These are phyloP conservation scores for Fraxinus americana DNA, from an alignment of 257 asterid genomes.

Conservation along the genomic window DNA sequence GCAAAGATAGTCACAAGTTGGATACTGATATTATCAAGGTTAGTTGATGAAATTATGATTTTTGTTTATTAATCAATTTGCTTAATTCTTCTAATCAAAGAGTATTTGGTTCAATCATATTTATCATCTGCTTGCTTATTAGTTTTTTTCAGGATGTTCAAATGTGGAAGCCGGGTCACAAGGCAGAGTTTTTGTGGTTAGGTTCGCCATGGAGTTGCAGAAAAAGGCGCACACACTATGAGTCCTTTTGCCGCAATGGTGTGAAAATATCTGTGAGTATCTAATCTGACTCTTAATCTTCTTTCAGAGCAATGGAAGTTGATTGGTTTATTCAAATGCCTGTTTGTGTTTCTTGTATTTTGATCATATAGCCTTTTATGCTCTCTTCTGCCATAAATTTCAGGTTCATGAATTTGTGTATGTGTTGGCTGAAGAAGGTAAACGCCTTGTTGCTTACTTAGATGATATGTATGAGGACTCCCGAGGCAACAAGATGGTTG, in stretches of 20 bases:
- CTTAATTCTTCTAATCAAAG: too few species aligned
- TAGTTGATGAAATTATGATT: too few species aligned
- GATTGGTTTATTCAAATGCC: background rate
- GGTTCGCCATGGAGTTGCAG: conserved; percentile 75
- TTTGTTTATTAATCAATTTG: too few species aligned
- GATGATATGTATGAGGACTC: conserved; percentile 85
- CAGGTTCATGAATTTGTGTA: conserved; percentile 80
- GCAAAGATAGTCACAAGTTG: conserved; percentile 7
- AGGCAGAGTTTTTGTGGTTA: conserved; percentile 53
- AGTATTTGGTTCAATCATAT: too few species aligned
- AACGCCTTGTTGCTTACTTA: conserved; percentile 76
- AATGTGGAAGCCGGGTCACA: conserved; percentile 26
- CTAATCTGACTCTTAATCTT: background rate
- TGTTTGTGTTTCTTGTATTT: background rate
- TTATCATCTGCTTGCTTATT: background rate
- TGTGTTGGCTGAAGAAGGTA: conserved; percentile 77
- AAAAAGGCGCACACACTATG: conserved; percentile 65
- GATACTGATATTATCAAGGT: conserved; percentile 18
- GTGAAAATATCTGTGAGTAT: conserved; percentile 67
- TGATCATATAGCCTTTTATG: conserved; percentile 7
- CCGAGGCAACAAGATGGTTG: conserved; percentile 86
- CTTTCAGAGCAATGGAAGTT: background rate
- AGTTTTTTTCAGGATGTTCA: conserved; percentile 30
- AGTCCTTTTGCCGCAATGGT: conserved; percentile 72
- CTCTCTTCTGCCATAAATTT: background rate